Conservation (phyloP, 2,329 filamentous ascomycete genomes). For the Pestalotiopsis sp. region DNA sequence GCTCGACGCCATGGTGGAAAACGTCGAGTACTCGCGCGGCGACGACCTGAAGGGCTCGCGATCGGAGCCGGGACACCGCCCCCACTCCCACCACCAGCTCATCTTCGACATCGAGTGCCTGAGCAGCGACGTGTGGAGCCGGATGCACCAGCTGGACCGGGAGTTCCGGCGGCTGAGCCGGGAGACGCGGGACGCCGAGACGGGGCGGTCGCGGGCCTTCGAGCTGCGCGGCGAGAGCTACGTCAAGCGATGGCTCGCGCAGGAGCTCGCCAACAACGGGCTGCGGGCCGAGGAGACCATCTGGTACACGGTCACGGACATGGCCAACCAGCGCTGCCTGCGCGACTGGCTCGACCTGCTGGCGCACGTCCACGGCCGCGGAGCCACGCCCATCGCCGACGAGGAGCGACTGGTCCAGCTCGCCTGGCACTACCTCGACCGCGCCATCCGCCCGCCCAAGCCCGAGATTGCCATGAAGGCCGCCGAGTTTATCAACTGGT, state of each 20-base stretch:
- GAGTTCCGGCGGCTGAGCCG: constrained; percentile 23
- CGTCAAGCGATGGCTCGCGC: constrained; percentile 23
- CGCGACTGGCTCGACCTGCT: constrained; percentile 26
- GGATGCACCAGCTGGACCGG: constrained; percentile 27
- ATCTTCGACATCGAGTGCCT: constrained; percentile 25
- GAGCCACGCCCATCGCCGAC: constrained; percentile 19
- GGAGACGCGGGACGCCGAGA: constrained; percentile 12
- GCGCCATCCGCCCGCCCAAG: constrained; percentile 23
- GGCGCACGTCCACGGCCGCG: constrained; percentile 17
- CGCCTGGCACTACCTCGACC: constrained; percentile 31
- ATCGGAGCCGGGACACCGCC: not conserved
- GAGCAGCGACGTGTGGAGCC: constrained; percentile 21
- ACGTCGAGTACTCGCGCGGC: constrained; percentile 16
- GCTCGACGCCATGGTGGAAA: constrained; percentile 27
- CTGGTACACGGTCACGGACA: constrained; percentile 26
- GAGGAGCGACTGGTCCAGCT: constrained; percentile 27
- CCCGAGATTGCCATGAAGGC: constrained; percentile 18
- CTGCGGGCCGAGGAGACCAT: constrained; percentile 22
- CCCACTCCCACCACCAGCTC: constrained; percentile 14
- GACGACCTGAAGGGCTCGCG: not conserved
- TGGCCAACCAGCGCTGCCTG: constrained; percentile 20
- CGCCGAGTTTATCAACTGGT: constrained; percentile 22
- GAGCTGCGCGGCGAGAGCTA: constrained; percentile 21
- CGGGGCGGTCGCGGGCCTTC: constrained; percentile 17
- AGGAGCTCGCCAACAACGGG: constrained; percentile 20